A percentile compares a stretch with the other conserved stretches of the same genome.
Evolutionary conservation across 1,284 basidiomycete genomes (phyloP).

Genomic region (Moesziomyces sp.): DNA sequence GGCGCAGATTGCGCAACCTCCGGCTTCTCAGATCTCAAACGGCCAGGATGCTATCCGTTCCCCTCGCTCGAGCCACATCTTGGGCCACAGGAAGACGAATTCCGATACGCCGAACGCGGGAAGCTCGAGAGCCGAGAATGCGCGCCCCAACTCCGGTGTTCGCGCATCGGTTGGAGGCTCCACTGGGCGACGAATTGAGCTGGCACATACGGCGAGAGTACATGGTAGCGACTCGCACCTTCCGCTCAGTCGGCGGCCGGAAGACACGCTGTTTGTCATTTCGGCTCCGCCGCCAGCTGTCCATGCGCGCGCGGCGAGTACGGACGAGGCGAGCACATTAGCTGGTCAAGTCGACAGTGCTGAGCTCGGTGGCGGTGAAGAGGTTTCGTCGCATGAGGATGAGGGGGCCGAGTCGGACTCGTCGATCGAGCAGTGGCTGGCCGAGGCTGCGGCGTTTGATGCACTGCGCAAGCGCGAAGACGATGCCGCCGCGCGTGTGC

Average conservation of each 20-base stretch:
- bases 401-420: slow-evolving; percentile 44
- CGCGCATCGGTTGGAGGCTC: slow-evolving; percentile 7
- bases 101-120: slow-evolving; percentile 18
- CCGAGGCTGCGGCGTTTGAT: slow-evolving; percentile 48
- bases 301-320: slow-evolving; percentile 9
- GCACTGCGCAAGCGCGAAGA: slow-evolving; percentile 45
- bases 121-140: background rate
- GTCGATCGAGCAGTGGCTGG: slow-evolving; percentile 48
- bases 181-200: slow-evolving; percentile 4
- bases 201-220: slow-evolving; percentile 10
- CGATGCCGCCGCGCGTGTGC: slow-evolving; percentile 31
- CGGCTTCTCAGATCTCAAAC: background rate
- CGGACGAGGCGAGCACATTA: slow-evolving; percentile 7
- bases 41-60: too few relatives aligned
- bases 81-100: slow-evolving; percentile 28
- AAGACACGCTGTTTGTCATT: slow-evolving; percentile 42
- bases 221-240: slow-evolving; percentile 35
- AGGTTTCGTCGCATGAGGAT: slow-evolving; percentile 10
- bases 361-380: too few relatives aligned
- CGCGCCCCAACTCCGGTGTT: background rate
- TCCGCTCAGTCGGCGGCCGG: slow-evolving; percentile 37
- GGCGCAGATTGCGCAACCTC: background rate
- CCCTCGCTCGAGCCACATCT: slow-evolving; percentile 2
- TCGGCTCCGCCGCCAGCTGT: slow-evolving; percentile 34
- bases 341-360: too few relatives aligned